Evolutionary conservation across 306 rosid genomes (phyloP).

Genomic region (Argentina anserina): DNA sequence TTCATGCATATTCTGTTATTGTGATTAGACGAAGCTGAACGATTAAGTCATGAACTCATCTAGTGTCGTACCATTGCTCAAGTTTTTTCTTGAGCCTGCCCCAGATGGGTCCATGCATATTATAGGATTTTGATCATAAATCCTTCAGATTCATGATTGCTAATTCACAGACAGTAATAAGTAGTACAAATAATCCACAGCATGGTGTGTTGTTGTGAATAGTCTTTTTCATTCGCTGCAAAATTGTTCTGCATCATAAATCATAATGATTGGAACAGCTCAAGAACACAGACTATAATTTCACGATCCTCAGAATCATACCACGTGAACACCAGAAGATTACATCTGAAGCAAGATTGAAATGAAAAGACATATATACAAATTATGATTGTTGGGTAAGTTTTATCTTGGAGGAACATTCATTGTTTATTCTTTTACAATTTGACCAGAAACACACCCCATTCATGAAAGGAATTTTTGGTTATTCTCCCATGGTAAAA

Average conservation of each 20-base stretch:
- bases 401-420: not conserved
- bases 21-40: not conserved
- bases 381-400: not conserved
- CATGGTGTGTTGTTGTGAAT: not conserved
- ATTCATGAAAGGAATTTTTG: not conserved
- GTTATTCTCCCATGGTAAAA: not conserved
- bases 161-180: not conserved
- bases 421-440: not conserved
- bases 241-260: not conserved
- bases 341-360: not conserved
- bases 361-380: not conserved
- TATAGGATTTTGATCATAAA: not conserved
- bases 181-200: not conserved
- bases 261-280: conserved; percentile 14
- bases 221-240: conserved; percentile 1
- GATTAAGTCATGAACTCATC: not conserved
- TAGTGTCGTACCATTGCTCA: no score
- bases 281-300: not conserved
- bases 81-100: not conserved
- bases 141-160: not conserved
- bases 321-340: conserved; percentile 7
- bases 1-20: not conserved
- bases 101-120: conserved; percentile 7
- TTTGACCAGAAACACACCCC: not conserved
- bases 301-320: not conserved